Conservation (phyloP, 1,139 yeast species). For the Nakaseomyces bracarensis region DNA sequence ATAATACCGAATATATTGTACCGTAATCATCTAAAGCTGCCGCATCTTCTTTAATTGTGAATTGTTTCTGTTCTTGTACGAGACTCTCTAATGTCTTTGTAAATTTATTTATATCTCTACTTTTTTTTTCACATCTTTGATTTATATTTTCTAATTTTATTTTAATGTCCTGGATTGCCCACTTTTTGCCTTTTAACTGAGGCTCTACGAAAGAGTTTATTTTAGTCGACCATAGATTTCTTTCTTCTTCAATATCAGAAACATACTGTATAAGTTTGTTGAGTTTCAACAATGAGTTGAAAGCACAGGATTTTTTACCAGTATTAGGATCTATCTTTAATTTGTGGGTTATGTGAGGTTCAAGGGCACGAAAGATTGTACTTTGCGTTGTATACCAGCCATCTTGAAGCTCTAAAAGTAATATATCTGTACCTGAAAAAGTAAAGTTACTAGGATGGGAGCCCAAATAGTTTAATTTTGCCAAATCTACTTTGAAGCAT, state of each 20-base stretch:
- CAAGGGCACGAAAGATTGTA: neutral
- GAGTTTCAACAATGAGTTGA: constrained; percentile 24
- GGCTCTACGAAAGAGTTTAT: neutral
- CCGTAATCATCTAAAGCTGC: constrained; percentile 24
- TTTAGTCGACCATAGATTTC: constrained; percentile 6
- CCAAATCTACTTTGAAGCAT: constrained; percentile 15
- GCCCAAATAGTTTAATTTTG: constrained; percentile 13
- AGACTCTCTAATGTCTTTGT: neutral
- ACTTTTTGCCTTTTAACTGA: neutral
- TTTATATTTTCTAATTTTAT: neutral
- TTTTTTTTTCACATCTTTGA: constrained; percentile 1
- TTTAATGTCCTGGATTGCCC: neutral
- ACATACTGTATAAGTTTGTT: constrained; percentile 25
- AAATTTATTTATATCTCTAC: neutral
- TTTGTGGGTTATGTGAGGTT: constrained; percentile 1
- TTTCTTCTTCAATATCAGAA: constrained; percentile 22
- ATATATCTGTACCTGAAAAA: constrained; percentile 9
- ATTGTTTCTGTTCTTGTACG: neutral
- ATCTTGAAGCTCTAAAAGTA: constrained; percentile 16
- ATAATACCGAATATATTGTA: constrained; percentile 20
- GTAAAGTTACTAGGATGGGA: constrained; percentile 7
- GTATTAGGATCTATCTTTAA: constrained; percentile 8
- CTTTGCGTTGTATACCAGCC: constrained; percentile 17
- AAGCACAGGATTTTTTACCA: constrained; percentile 18
- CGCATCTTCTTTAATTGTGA: neutral